phyloP scores from a whole-genome alignment of 2,329 filamentous ascomycete genomes.

The Aspergillus flavus region DNA sequence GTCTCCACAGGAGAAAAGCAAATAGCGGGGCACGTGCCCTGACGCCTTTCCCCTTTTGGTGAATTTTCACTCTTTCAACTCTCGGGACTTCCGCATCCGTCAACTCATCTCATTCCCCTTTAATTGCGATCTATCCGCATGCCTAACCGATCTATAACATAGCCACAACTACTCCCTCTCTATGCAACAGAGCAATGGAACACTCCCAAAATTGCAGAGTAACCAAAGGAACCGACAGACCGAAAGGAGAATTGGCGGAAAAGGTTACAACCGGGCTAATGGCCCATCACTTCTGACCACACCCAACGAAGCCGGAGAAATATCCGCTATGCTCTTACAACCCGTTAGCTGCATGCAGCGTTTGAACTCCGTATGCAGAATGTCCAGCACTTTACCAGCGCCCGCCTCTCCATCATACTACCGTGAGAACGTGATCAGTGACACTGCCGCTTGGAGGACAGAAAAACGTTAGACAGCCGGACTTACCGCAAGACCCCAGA shows the following conservation, averaged over 20 bases:
- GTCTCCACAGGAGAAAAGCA: background rate
- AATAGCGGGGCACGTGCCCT: background rate
- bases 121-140: background rate
- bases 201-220: background rate
- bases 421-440: background rate
- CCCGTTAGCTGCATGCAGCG: constrained; percentile 33
- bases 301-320: constrained; percentile 23
- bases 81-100: background rate
- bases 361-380: constrained; percentile 36
- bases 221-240: background rate
- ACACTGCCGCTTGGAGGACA: background rate
- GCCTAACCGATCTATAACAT: background rate
- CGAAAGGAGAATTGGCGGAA: background rate
- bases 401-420: constrained; percentile 36
- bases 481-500: constrained; percentile 41
- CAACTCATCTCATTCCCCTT: background rate
- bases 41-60: background rate
- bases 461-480: background rate
- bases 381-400: constrained; percentile 34
- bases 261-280: constrained; percentile 22
- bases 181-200: background rate
- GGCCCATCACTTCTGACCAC: constrained; percentile 25
- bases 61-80: background rate
- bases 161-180: background rate
- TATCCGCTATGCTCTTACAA: constrained; percentile 29